Base-by-base conservation (phyloP, 2,329 filamentous ascomycete species). In the Diaporthe citriasiana region DNA sequence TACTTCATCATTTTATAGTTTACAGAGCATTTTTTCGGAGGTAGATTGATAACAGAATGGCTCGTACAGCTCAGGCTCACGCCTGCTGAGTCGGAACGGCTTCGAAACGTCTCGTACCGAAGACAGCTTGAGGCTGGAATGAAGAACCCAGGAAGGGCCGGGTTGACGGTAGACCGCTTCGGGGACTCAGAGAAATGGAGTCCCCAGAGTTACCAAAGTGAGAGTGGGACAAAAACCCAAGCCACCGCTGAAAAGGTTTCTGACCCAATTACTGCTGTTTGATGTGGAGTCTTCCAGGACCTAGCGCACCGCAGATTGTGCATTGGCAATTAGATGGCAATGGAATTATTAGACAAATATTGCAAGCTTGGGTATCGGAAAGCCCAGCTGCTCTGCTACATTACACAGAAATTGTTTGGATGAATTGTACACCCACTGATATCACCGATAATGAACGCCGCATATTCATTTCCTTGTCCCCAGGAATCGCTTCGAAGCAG, bases 61-160 rank as follows among this genome's bases (percentile, higher is more conserved):
- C 33, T 4, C 19, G 9, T 81, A 2, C 84, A 90, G 81, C 80
- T 91, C 30, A 82, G 79, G 4, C 79, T 90, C 27, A 92, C 90
- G 0, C 88, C 89, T 0, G 84, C 80, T 17, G 90, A 92, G 77
- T 81, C 82, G 1, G 83, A 90, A 60, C 82, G 90, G 8, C 80
- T 92, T 63, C 84, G 89, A 15, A 82, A 84, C 22, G 84, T 91
- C 1, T 89, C 87, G 10, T 90, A 90, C 76, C 85, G 90, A 78
- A 82, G 86, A 56, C 89, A 92, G 76, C 76, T 90, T 9, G 88
- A 88, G 76, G 85, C 87, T 9, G 89, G 89, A 0, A 85, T 88
- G 80, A 83, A 79, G 57, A 83, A 84, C n/a, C 86, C 89, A 0
- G 88, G 87, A 0, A 83, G 83, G 30, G 84, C 84, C 2, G 88